Percentiles rank a stretch among this genome's conserved stretches.
Evolutionary conservation across 2,329 filamentous ascomycete species (phyloP).

Genomic region (Pseudogymnoascus sp.): DNA sequence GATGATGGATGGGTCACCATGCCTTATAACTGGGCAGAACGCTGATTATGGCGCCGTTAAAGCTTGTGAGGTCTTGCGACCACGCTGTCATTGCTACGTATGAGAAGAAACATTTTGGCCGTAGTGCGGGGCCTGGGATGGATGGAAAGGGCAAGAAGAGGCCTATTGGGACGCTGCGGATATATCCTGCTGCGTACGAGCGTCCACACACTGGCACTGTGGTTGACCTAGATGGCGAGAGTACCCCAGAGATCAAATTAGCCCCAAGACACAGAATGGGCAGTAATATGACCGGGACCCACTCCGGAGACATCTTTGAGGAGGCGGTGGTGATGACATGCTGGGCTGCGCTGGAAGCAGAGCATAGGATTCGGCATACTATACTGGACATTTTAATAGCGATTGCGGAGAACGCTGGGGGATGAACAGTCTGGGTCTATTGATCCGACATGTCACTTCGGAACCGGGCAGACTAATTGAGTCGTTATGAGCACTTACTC

Average conservation of each 20-base stretch:
- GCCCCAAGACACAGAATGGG: not conserved
- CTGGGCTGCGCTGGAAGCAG: conserved; percentile 4
- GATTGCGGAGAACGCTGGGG: not conserved
- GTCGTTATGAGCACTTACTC: not conserved
- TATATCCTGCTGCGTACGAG: not conserved
- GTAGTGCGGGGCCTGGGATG: not conserved
- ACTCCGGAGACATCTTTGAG: not conserved
- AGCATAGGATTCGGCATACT: not conserved
- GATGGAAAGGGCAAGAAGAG: not conserved
- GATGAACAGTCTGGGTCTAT: not conserved
- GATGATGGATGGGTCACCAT: not conserved
- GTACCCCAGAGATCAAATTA: not conserved
- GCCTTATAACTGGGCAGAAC: too few relatives aligned
- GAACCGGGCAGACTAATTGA: not conserved
- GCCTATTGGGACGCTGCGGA: not conserved
- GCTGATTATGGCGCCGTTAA: not conserved
- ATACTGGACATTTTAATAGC: not conserved
- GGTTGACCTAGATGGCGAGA: not conserved
- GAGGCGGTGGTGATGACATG: not conserved
- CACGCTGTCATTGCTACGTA: not conserved
- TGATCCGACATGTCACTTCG: not conserved
- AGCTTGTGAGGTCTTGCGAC: not conserved
- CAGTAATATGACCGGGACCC: not conserved
- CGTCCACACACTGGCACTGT: not conserved
- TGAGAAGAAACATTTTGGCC: not conserved